Evolutionary conservation across 2,329 filamentous ascomycete genomes (phyloP).

Genomic region (Scedosporium minutisporum): DNA sequence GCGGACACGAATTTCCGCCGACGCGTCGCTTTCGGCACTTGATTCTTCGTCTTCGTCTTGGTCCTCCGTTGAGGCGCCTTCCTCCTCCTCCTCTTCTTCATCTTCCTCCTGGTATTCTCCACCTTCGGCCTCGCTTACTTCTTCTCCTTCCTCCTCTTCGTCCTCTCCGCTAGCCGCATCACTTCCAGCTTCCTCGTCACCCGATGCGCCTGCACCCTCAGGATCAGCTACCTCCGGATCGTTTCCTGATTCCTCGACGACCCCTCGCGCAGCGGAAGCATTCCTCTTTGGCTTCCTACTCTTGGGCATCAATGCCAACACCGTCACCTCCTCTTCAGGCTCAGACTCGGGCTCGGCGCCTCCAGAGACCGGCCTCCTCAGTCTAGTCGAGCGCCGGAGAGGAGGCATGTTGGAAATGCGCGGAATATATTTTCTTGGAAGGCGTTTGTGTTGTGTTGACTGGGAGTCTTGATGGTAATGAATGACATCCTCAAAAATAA

Average conservation of each 20-base stretch:
- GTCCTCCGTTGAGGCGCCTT: conserved; percentile 24
- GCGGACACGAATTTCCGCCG: conserved; percentile 14
- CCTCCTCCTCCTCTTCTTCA: conserved; percentile 10
- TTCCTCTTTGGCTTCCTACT: conserved; percentile 12
- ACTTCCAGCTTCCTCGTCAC: neutral
- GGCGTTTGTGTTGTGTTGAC: too few species aligned
- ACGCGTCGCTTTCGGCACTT: conserved; percentile 15
- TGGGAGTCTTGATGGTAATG: too few species aligned
- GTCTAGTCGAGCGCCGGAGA: neutral
- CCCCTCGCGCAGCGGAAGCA: conserved; percentile 13
- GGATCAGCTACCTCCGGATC: neutral
- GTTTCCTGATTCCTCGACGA: conserved; percentile 7
- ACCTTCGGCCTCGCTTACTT: neutral
- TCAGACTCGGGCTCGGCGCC: conserved; percentile 10
- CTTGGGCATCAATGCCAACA: conserved; percentile 14
- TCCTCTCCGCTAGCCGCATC: conserved; percentile 9
- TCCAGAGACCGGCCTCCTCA: conserved; percentile 13
- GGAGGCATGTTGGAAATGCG: neutral
- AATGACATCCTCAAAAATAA: too few species aligned
- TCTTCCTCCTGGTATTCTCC: neutral
- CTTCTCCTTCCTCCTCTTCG: conserved; percentile 8
- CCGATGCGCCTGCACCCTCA: neutral
- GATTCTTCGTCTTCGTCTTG: conserved; percentile 20
- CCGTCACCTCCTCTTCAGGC: neutral
- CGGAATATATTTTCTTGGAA: too few species aligned